These are phyloP conservation scores for Kwoniella sp. DNA, from an alignment of 768 basidiomycete species.

Conservation along the genomic window DNA sequence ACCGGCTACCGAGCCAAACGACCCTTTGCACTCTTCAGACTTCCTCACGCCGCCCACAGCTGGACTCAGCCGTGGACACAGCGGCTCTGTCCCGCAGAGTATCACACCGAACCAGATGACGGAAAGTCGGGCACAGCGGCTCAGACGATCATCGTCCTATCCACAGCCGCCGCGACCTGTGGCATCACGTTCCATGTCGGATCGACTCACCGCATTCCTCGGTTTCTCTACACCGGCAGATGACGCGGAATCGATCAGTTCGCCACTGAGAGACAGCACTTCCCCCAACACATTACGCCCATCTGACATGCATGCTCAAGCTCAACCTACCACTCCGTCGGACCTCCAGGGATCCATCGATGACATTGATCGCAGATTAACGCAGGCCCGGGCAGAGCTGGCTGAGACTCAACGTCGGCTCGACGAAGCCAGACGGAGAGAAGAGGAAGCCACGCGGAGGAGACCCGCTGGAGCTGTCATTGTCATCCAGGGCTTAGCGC, in stretches of 20 bases:
- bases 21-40: too few relatives aligned
- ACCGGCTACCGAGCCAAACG: too few relatives aligned
- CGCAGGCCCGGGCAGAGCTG: conserved; percentile 8
- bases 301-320: too few relatives aligned
- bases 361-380: conserved; percentile 7
- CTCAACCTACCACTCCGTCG: too few relatives aligned
- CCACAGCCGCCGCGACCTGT: conserved; percentile 3
- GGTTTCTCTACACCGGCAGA: conserved; percentile 21
- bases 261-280: too few relatives aligned
- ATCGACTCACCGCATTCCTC: conserved; percentile 22
- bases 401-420: conserved; percentile 10
- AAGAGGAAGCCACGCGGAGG: conserved; percentile 1
- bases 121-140: conserved; percentile 3
- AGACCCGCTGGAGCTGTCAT: conserved; percentile 28
- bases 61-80: too few relatives aligned
- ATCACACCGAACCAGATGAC: too few relatives aligned
- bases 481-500: conserved; percentile 41
- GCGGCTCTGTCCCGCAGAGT: too few relatives aligned
- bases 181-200: conserved; percentile 13
- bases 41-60: too few relatives aligned
- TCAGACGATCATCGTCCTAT: conserved; percentile 12
- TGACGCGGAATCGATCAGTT: too few relatives aligned
- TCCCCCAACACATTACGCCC: too few relatives aligned
- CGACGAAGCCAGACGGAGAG: conserved; percentile 3
- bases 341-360: conserved; percentile 2